Evolutionary conservation across 2,329 filamentous ascomycete genomes (phyloP), one percentile per base, ranked within the genome.

Genomic region (Colletotrichum cordylinicola): DNA sequence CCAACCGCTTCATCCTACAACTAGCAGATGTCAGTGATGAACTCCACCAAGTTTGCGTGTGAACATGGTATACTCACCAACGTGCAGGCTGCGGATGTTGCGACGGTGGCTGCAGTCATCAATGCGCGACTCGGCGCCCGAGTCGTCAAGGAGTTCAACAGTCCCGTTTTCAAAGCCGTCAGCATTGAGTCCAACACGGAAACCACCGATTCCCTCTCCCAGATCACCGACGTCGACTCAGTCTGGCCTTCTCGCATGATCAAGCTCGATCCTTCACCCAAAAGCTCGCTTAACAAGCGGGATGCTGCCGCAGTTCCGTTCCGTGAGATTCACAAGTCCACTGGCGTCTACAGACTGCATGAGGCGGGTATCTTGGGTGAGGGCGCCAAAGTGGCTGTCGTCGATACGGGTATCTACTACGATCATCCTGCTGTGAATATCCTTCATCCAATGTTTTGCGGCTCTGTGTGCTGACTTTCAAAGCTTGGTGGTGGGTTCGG

Each of bases 301-400:
- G 66, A 68, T 8, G 66, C 66, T 3, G 66, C 48, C 3, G 66
- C 66, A 4, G 66, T 68, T 8, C 48, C 66, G 6, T 27, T 68
- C 16, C 31, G 66, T 60, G 82, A 81, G 6, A 77, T 83, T 31
- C 85, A 86, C 60, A 80, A 82, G 31, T 83, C 82, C 79, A 86
- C 85, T 1, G 84, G 85, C 3, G 85, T 87, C 3, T 82, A 86
- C 37, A 82, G 80, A 71, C 79, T 86, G 6, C 85, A 86, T 56
- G 79, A 80, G 16, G 77, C 78, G 13, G 85, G 85, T 4, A 82
- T 85, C 35, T 78, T 71, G 16, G 71, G 75, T 9, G 65, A 75
- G 56, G 74, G 75, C 2, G 67, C 62, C 6, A 75, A 67, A 8
- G 61, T 75, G 4, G 75, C 71, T 29, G 67, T 77, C 16, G 62